Conservation (phyloP, 2,329 filamentous ascomycete genomes). For the Pseudogymnoascus sp. region DNA sequence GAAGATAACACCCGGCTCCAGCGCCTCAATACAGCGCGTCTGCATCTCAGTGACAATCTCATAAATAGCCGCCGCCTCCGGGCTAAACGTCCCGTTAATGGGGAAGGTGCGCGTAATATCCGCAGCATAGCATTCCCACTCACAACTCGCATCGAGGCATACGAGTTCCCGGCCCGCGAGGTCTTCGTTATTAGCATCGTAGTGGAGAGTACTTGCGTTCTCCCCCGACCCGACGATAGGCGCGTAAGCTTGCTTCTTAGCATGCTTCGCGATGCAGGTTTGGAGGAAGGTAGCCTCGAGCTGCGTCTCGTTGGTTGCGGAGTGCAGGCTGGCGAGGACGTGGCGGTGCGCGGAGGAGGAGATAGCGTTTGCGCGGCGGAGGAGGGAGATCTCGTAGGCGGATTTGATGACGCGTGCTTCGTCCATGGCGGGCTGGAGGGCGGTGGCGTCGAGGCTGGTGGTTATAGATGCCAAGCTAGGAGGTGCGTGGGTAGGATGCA, state of each 20-base stretch:
- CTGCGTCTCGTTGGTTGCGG: constrained; percentile 69
- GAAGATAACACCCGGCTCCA: constrained; percentile 63
- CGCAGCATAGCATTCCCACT: constrained; percentile 77
- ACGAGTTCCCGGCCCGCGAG: constrained; percentile 64
- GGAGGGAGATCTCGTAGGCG: constrained; percentile 73
- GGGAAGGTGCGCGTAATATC: constrained; percentile 89
- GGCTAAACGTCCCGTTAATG: constrained; percentile 59
- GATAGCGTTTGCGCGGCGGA: constrained; percentile 73
- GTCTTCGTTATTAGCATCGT: constrained; percentile 68
- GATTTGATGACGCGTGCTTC: constrained; percentile 75
- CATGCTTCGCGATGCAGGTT: constrained; percentile 63
- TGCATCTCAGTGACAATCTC: constrained; percentile 77
- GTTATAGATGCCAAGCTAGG: constrained; percentile 36
- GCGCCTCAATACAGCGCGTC: constrained; percentile 57
- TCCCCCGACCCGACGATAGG: constrained; percentile 78
- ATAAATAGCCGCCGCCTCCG: constrained; percentile 66
- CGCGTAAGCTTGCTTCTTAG: constrained; percentile 73
- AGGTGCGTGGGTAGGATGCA: constrained; percentile 36
- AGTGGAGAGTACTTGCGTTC: constrained; percentile 84
- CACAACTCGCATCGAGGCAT: constrained; percentile 79
- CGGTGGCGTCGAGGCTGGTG: constrained; percentile 42
- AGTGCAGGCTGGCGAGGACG: constrained; percentile 56
- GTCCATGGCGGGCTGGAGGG: constrained; percentile 66
- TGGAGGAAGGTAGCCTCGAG: constrained; percentile 71
- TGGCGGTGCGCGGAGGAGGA: constrained; percentile 68